A percentile compares a stretch with the other conserved stretches of the same genome.
Conservation (phyloP, 2,329 filamentous ascomycete species). For the Trichophyton mentagrophytes region DNA sequence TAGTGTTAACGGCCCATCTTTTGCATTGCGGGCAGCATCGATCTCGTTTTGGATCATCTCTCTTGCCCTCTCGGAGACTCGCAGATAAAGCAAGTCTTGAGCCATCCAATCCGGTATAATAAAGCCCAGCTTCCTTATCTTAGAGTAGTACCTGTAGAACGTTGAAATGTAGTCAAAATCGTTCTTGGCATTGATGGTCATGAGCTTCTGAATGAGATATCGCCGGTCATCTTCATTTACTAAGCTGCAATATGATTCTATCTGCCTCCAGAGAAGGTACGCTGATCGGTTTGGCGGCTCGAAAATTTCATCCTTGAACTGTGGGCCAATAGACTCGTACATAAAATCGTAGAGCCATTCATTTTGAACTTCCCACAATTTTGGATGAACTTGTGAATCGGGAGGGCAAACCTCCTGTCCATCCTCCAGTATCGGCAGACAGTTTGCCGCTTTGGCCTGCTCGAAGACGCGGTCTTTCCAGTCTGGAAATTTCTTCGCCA, state of each 20-base stretch:
- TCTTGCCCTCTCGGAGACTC: conserved; percentile 1
- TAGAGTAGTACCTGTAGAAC: not conserved
- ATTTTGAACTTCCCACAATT: conserved; percentile 2
- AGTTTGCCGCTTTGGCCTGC: not conserved
- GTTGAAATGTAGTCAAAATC: conserved; percentile 1
- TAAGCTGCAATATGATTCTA: conserved; percentile 1
- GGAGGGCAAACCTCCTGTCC: not conserved
- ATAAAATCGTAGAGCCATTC: conserved; percentile 4
- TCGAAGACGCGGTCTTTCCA: conserved; percentile 1
- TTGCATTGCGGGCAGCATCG: conserved; percentile 1
- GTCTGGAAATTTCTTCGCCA: not conserved
- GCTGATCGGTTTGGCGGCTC: conserved; percentile 1
- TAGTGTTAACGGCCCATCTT: not conserved
- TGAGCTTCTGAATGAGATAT: not conserved
- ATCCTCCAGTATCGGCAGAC: not conserved
- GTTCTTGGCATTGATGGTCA: conserved; percentile 1
- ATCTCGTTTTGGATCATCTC: not conserved
- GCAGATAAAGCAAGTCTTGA: conserved; percentile 1
- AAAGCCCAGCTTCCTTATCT: not conserved
- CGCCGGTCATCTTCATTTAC: conserved; percentile 2
- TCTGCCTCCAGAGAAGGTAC: conserved; percentile 2
- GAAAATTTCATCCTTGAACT: not conserved
- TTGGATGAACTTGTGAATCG: not conserved
- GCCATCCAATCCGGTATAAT: conserved; percentile 3
- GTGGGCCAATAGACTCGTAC: not conserved